Percentiles rank a stretch among this genome's conserved stretches.
Conservation (phyloP, 768 basidiomycete species). For the Boletus coccyginus region DNA sequence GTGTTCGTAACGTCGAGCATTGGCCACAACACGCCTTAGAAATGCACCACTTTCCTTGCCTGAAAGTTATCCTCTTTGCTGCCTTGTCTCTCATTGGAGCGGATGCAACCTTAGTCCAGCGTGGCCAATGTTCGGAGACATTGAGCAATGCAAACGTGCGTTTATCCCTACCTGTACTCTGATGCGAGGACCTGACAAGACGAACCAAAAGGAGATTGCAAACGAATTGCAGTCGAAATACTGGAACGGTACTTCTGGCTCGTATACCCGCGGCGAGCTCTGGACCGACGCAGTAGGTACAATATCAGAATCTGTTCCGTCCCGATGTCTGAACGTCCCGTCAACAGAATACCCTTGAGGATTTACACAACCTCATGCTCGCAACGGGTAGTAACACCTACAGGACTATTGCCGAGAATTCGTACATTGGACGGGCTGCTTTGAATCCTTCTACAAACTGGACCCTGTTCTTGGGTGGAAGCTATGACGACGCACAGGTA, state of each 20-base stretch:
- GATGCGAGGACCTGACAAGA: not conserved
- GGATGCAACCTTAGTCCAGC: not conserved
- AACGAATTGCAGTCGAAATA: slow-evolving; percentile 34
- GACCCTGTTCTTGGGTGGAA: slow-evolving; percentile 42
- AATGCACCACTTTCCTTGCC: slow-evolving; percentile 1
- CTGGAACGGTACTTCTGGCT: slow-evolving; percentile 39
- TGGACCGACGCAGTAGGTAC: slow-evolving; percentile 55
- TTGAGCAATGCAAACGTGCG: slow-evolving; percentile 12
- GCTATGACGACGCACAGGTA: slow-evolving; percentile 55
- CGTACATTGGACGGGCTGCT: slow-evolving; percentile 45
- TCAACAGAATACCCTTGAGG: slow-evolving; percentile 53
- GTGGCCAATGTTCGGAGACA: slow-evolving; percentile 6
- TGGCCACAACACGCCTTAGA: not conserved
- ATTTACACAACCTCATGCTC: slow-evolving; percentile 58
- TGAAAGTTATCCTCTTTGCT: not conserved
- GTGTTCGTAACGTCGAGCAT: too few species aligned
- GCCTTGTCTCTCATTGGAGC: slow-evolving; percentile 1
- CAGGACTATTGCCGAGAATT: slow-evolving; percentile 37
- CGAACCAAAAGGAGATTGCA: slow-evolving; percentile 22
- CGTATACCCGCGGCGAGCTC: slow-evolving; percentile 48
- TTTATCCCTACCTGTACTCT: not conserved
- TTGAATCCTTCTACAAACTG: slow-evolving; percentile 41
- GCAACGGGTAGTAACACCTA: slow-evolving; percentile 43
- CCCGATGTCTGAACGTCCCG: not conserved
- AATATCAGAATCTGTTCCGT: not conserved